Evolutionary conservation across 768 basidiomycete species (phyloP).

Genomic region (Tulasnella sp.): DNA sequence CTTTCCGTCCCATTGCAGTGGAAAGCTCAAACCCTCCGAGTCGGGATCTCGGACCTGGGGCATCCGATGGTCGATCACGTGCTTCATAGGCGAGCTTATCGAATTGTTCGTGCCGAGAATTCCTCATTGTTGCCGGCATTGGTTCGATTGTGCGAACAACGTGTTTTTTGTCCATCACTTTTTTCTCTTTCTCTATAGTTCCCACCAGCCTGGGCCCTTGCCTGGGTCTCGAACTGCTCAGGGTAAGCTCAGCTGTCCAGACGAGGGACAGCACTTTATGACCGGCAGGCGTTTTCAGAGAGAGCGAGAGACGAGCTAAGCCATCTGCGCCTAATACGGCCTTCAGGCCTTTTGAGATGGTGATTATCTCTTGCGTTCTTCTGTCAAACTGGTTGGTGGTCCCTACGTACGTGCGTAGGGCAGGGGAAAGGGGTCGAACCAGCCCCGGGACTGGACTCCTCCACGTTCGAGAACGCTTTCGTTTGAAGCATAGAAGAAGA

Average conservation of each 20-base stretch:
- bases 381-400: neutral
- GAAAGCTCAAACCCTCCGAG: neutral
- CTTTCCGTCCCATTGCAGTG: neutral
- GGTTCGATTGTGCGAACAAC: neutral
- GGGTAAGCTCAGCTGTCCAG: conserved; percentile 8
- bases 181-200: neutral
- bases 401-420: neutral
- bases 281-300: too few relatives aligned
- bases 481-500: too few relatives aligned
- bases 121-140: neutral
- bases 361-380: neutral
- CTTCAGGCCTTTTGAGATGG: neutral
- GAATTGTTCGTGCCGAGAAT: neutral
- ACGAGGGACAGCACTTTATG: neutral
- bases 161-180: too few relatives aligned
- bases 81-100: neutral
- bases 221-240: neutral
- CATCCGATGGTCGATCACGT: neutral
- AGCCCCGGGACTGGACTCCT: neutral
- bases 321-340: conserved; percentile 9
- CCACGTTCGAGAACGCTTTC: too few relatives aligned
- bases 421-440: neutral
- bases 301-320: neutral
- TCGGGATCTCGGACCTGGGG: neutral
- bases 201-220: neutral